A percentile compares a stretch with the other conserved stretches of the same genome.
Evolutionary conservation across 352 stramenopile genomes (phyloP).

Genomic region (Phytophthora brassicae): DNA sequence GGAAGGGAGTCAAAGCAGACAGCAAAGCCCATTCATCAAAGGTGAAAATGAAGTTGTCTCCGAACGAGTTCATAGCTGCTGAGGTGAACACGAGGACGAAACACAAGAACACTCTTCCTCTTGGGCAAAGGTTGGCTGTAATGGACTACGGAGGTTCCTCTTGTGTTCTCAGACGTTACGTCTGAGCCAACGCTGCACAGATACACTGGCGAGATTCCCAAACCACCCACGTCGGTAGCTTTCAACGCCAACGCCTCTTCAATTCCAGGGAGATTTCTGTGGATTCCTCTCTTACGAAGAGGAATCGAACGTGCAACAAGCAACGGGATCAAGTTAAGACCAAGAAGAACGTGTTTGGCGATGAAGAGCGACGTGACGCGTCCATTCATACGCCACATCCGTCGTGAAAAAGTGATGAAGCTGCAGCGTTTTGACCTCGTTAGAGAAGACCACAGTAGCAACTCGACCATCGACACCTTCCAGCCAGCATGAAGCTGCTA

Average conservation of each 20-base stretch:
- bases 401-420: constrained; percentile 30
- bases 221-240: constrained; percentile 23
- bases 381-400: constrained; percentile 36
- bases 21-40: constrained; percentile 28
- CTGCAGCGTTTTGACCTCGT: constrained; percentile 27
- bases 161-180: no score
- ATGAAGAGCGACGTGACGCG: constrained; percentile 27
- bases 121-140: not conserved
- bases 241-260: constrained; percentile 35
- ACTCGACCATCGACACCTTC: constrained; percentile 29
- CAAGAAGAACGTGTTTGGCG: constrained; percentile 32
- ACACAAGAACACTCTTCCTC: no score
- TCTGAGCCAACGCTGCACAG: not conserved
- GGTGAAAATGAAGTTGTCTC: constrained; percentile 19
- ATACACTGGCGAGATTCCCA: constrained; percentile 12
- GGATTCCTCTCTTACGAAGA: not conserved
- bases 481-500: constrained; percentile 16
- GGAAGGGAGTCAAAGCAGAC: constrained; percentile 11
- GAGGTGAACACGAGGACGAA: no score
- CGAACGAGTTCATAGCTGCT: constrained; percentile 32
- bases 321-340: constrained; percentile 31
- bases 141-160: no score
- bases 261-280: constrained; percentile 1
- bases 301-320: constrained; percentile 17
- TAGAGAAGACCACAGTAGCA: constrained; percentile 20